Evolutionary conservation across 208 protist species (phyloP), one percentile per base, ranked within the genome.

Genomic region (Trypanosoma cruzi): DNA sequence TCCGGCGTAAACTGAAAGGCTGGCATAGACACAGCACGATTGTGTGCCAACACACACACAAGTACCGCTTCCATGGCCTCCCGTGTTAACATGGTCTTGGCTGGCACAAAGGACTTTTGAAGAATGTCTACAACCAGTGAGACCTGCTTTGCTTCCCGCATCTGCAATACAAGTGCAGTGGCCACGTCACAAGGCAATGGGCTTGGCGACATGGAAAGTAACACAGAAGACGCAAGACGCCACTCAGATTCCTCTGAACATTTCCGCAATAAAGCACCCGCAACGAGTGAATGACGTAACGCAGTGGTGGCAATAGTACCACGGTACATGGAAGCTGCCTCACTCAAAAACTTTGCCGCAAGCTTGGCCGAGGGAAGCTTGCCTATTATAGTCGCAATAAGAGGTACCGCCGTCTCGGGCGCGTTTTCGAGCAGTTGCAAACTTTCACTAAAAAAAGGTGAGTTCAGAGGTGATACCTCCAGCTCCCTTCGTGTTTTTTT

Each of bases 101-200:
- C 79, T 4, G 90, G 87, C 36, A 96, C 79, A 57, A 96, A 73
- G 78, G 86, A 81, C 22, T 82, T 70, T 28, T 88, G 82, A 49
- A 96, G 72, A 42, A 96, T 62, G 7, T 80, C 85, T 29, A 93
- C 80, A 34, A 83, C 75, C 34, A 92, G 48, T 14, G 77, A 55
- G 0, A 75, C 72, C 55, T 89, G 75, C 56, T 75, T 75, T 60
- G 80, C 84, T 22, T 60, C 57, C 0, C 87, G 84, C 71, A 96
- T 83, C 71, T 90, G 75, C 18, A 84, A 46, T 29, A 91, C 73
- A 31, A 93, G 57, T 26, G 36, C 22, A 49, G 85, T 93, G 16
- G 91, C 67, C 37, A 93, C 63, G 11, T 83, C 83, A 3, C 88
- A 79, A 16, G 88, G 84, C 20, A 85, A 72, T 8, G 81, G 31